phyloP scores from a whole-genome alignment of 2,329 filamentous ascomycete genomes.

The Aspergillus udagawae region DNA sequence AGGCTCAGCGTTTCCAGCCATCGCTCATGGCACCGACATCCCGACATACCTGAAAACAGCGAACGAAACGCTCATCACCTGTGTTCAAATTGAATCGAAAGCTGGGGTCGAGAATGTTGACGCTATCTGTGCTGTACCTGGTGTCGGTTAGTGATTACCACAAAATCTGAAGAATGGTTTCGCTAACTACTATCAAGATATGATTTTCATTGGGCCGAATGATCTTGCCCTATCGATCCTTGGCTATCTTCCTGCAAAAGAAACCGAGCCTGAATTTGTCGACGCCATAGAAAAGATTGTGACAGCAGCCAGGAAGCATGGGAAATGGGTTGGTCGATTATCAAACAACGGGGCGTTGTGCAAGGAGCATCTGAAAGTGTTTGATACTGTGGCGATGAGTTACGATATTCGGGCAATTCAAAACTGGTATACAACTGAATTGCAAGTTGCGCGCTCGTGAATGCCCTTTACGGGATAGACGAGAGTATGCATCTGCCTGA shows the following conservation, averaged over 20 bases:
- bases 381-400: constrained; percentile 45
- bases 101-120: constrained; percentile 39
- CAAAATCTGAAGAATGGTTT: background rate
- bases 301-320: constrained; percentile 54
- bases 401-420: constrained; percentile 47
- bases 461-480: background rate
- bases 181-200: constrained; percentile 9
- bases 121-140: constrained; percentile 34
- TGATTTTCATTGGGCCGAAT: constrained; percentile 35
- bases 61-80: constrained; percentile 29
- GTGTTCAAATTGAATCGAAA: constrained; percentile 38
- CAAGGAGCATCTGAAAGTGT: constrained; percentile 38
- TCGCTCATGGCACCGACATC: constrained; percentile 28
- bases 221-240: constrained; percentile 9
- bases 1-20: constrained; percentile 22
- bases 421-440: constrained; percentile 42
- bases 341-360: constrained; percentile 28
- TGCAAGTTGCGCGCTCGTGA: constrained; percentile 37
- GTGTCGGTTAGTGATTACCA: constrained; percentile 20
- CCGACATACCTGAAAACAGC: constrained; percentile 31
- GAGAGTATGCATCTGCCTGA: too few relatives aligned
- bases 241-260: too few relatives aligned
- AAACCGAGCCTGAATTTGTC: constrained; percentile 50
- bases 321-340: constrained; percentile 60
- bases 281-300: constrained; percentile 57